Percentiles rank a stretch among this genome's conserved stretches.
Conservation (phyloP, 2,329 filamentous ascomycete genomes). For the Lasiodiplodia citricola region DNA sequence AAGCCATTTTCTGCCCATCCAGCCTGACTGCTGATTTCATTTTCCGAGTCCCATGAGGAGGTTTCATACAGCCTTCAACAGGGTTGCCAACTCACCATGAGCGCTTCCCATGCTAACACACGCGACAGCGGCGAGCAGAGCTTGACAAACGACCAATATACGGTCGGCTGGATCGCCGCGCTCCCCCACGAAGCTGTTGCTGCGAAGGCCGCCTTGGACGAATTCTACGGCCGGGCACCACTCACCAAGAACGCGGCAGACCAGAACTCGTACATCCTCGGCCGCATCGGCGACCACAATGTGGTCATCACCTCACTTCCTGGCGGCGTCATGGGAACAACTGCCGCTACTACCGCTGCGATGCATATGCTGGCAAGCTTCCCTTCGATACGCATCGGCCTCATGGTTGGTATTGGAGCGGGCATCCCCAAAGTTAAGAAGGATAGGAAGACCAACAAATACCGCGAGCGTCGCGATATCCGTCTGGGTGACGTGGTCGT, state of each 20-base stretch:
- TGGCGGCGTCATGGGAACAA: constrained; percentile 30
- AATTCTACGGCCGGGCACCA: background rate
- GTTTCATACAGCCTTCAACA: too few relatives aligned
- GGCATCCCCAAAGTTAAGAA: background rate
- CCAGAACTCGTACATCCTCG: constrained; percentile 28
- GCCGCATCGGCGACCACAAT: constrained; percentile 33
- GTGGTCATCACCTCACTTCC: constrained; percentile 35
- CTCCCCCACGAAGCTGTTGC: background rate
- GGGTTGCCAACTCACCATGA: too few relatives aligned
- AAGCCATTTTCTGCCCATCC: too few relatives aligned
- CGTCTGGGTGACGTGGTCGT: background rate
- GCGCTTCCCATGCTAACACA: too few relatives aligned
- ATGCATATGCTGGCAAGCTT: background rate
- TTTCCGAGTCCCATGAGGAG: too few relatives aligned
- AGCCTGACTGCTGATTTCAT: too few relatives aligned
- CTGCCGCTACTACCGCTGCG: constrained; percentile 28
- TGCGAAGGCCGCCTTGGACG: background rate
- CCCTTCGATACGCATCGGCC: background rate
- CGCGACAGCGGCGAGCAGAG: background rate
- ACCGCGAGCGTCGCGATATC: background rate
- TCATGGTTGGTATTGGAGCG: background rate
- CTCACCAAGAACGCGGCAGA: background rate
- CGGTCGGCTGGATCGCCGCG: background rate
- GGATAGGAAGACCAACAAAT: background rate
- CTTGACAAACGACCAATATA: background rate